A percentile compares a stretch with the other conserved stretches of the same genome.
Evolutionary conservation across 345 rosid genomes (phyloP).

Genomic region (Sisymbrium irio): DNA sequence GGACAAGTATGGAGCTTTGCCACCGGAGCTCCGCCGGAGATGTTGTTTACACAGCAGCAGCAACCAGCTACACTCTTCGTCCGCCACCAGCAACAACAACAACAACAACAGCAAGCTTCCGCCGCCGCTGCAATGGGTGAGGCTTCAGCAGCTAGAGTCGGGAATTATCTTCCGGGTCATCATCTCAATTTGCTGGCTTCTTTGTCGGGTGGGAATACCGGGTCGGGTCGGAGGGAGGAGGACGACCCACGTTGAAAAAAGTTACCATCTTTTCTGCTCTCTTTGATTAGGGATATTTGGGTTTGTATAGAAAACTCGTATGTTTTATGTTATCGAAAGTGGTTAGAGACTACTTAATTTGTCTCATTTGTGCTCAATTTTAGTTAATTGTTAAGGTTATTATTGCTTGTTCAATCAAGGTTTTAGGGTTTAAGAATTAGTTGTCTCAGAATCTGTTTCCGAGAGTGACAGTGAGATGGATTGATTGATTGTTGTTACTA

Average conservation of each 20-base stretch:
- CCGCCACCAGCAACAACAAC: conserved; percentile 47
- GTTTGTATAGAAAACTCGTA: conserved; percentile 17
- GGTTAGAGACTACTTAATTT: conserved; percentile 9
- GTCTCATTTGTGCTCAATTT: not conserved
- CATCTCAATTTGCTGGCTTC: conserved; percentile 73
- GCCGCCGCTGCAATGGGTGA: conserved; percentile 64
- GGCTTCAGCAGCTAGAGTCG: conserved; percentile 86
- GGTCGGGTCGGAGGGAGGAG: conserved; percentile 71
- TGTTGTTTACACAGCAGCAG: conserved; percentile 54
- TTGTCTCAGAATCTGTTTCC: not conserved
- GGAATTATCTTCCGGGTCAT: conserved; percentile 79
- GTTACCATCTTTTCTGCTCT: not conserved
- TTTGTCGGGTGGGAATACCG: conserved; percentile 49
- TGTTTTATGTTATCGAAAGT: conserved; percentile 6
- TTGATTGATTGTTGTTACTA: conserved; percentile 13
- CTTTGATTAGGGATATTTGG: not conserved
- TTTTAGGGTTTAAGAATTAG: conserved; percentile 19
- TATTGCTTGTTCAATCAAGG: conserved; percentile 20
- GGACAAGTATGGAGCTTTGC: conserved; percentile 81
- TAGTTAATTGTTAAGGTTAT: not conserved
- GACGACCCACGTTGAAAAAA: conserved; percentile 34
- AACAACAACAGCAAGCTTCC: conserved; percentile 26
- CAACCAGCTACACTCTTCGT: conserved; percentile 38
- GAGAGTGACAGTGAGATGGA: conserved; percentile 7
- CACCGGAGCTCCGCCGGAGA: conserved; percentile 50